Evolutionary conservation across 2,329 filamentous ascomycete species (phyloP).

Genomic region (Cladosporium sp.): DNA sequence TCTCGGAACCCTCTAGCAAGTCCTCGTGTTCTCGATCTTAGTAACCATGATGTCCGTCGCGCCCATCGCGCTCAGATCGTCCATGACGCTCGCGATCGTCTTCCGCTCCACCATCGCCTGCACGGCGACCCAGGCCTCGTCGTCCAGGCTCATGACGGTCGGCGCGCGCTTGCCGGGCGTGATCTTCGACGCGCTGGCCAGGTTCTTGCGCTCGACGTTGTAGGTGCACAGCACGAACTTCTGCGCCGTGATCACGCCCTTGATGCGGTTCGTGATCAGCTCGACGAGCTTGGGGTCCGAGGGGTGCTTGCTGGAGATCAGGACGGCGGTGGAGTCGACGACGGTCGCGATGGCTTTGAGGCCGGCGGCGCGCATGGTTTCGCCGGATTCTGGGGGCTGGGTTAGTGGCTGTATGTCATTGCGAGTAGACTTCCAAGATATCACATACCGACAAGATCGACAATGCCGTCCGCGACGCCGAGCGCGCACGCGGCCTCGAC

Average conservation of each 20-base stretch:
- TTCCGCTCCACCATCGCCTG: slow-evolving; percentile 90
- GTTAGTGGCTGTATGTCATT: no score
- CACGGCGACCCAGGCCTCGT: slow-evolving; percentile 89
- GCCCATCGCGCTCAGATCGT: slow-evolving; percentile 67
- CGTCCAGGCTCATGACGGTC: slow-evolving; percentile 82
- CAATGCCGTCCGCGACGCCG: slow-evolving; percentile 92
- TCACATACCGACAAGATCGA: slow-evolving; percentile 97
- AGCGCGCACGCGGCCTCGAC: slow-evolving; percentile 95
- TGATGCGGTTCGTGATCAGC: slow-evolving; percentile 78
- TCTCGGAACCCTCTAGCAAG: slow-evolving; percentile 16
- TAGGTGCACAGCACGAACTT: slow-evolving; percentile 93
- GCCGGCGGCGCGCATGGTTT: slow-evolving; percentile 95
- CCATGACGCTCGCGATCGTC: slow-evolving; percentile 79
- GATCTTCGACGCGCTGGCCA: slow-evolving; percentile 64
- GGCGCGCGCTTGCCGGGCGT: slow-evolving; percentile 92
- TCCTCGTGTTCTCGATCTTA: slow-evolving; percentile 74
- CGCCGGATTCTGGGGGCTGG: slow-evolving; percentile 71
- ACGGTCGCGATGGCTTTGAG: slow-evolving; percentile 93
- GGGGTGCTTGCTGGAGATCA: slow-evolving; percentile 84
- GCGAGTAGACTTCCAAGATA: no score
- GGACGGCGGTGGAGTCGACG: slow-evolving; percentile 75
- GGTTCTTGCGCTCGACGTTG: slow-evolving; percentile 70
- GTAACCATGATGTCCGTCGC: slow-evolving; percentile 81
- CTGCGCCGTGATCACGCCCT: slow-evolving; percentile 91
- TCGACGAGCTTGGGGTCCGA: slow-evolving; percentile 75